phyloP scores from a whole-genome alignment of 768 basidiomycete genomes.

The Psilocybe cubensis region DNA sequence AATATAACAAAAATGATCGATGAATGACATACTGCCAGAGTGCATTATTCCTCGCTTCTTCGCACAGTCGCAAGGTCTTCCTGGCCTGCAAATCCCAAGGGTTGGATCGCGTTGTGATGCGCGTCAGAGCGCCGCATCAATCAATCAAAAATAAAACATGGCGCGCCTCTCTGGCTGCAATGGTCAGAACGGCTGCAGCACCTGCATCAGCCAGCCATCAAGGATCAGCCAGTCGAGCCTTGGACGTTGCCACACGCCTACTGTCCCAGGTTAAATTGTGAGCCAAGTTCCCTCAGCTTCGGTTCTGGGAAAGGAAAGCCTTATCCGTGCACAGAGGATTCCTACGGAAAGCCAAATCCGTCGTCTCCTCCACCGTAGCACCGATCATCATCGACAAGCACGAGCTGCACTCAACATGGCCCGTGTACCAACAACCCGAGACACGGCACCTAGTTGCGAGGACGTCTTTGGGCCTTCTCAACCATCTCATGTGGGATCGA shows the following conservation, averaged over 20 bases:
- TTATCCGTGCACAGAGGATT: constrained; percentile 59
- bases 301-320: background rate
- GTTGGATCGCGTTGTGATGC: too few species aligned
- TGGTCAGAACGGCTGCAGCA: too few species aligned
- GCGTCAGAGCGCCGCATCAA: constrained; percentile 19
- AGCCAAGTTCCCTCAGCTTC: constrained; percentile 8
- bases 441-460: constrained; percentile 63
- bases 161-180: constrained; percentile 18
- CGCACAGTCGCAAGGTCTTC: constrained; percentile 61
- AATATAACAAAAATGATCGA: constrained; percentile 13
- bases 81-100: too few species aligned
- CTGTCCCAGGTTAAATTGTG: constrained; percentile 43
- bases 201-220: constrained; percentile 7
- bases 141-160: too few species aligned
- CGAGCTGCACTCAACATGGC: constrained; percentile 93
- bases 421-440: constrained; percentile 82
- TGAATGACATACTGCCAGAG: constrained; percentile 66
- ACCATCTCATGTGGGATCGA: constrained; percentile 25
- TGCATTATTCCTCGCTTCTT: constrained; percentile 67
- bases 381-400: constrained; percentile 90
- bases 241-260: constrained; percentile 2
- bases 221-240: constrained; percentile 5
- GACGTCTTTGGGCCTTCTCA: constrained; percentile 66
- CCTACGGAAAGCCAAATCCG: constrained; percentile 78
- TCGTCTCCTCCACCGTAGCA: constrained; percentile 67